phyloP scores from a whole-genome alignment of 305 asterid genomes.

The Petunia hybrid region DNA sequence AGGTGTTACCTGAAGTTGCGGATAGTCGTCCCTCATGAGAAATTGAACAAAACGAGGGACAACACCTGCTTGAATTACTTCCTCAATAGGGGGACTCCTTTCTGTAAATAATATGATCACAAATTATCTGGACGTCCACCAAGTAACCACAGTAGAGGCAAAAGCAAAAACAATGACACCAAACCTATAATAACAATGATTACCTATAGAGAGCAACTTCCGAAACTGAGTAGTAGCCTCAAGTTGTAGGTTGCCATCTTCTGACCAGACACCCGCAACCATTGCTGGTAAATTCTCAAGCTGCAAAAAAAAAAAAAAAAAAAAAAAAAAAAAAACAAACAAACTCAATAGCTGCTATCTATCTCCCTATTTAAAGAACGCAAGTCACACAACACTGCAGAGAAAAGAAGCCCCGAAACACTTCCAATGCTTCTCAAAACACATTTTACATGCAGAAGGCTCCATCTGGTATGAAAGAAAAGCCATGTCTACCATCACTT shows the following conservation, averaged over 20 bases:
- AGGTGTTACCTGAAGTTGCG: constrained; percentile 77
- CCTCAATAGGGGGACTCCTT: constrained; percentile 92
- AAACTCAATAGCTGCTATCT: constrained; percentile 7
- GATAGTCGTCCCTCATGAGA: constrained; percentile 77
- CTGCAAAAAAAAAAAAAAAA: constrained; percentile 41
- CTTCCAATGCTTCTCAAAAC: not conserved
- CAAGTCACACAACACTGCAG: not conserved
- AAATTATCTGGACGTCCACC: constrained; percentile 26
- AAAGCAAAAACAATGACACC: not conserved
- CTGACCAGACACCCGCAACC: constrained; percentile 73
- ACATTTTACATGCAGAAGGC: not conserved
- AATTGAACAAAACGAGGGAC: constrained; percentile 85
- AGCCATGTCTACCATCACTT: not conserved
- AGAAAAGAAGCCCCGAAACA: constrained; percentile 18
- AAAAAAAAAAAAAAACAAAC: not conserved
- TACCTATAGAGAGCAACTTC: constrained; percentile 85
- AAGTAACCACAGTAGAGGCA: not conserved
- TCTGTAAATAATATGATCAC: constrained; percentile 47
- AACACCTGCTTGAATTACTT: constrained; percentile 87
- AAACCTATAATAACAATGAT: constrained; percentile 24
- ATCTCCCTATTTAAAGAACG: not conserved
- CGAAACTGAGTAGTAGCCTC: constrained; percentile 86
- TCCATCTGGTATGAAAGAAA: not conserved
- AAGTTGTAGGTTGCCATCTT: constrained; percentile 64
- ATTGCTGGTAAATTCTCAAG: constrained; percentile 81